Evolutionary conservation across 2,329 filamentous ascomycete genomes (phyloP), one percentile per base, ranked within the genome.

Genomic region (Didymellaceae sp.): DNA sequence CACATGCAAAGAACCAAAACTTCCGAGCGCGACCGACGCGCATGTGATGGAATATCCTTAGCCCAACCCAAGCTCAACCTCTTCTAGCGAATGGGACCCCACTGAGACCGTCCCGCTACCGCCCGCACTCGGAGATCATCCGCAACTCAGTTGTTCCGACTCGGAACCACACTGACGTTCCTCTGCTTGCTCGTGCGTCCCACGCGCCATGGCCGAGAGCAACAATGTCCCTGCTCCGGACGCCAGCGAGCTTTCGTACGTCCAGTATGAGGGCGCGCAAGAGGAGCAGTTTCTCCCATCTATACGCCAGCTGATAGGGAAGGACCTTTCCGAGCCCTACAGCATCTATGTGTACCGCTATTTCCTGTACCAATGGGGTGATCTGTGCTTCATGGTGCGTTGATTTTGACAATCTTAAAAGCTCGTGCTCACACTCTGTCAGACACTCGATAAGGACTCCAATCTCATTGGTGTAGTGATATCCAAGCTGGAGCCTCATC

Each of bases 321-420:
- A 93, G 67, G 94, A 97, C 71, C 82, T 99, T 40, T 97, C 93
- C 62, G 94, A 99, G 74, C 94, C 94, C 1, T 99, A 99, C 74
- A 97, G 93, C 76, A 97, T 99, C 71, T 99, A 99, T 77, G 94
- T 99, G 51, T 99, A 97, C 74, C 86, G 94, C 24, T 99, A 99
- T 74, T 99, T 99, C 66, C 79, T 99, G 14, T 96, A 95, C 70
- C 91, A 97, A 82, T 99, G 94, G 94, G 89, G 90, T 5, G 88
- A 97, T 68, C 78, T 99, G n/a, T 99, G 94, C 75, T 97, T 91
- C 75, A 90, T 97, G 86, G 91, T 93, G 76, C 30, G 25, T 42
- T 14, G 2, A n/a, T 16, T 8, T 14, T 10, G 2, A n/a, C n/a
- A 17, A 16, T 17, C 20, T 25, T 17, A 38, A 4, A 21, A 2